A percentile compares a stretch with the other conserved stretches of the same genome.
These are phyloP conservation scores for Ambrosiella xylebori DNA, from an alignment of 2,329 filamentous ascomycete genomes.

Conservation along the genomic window DNA sequence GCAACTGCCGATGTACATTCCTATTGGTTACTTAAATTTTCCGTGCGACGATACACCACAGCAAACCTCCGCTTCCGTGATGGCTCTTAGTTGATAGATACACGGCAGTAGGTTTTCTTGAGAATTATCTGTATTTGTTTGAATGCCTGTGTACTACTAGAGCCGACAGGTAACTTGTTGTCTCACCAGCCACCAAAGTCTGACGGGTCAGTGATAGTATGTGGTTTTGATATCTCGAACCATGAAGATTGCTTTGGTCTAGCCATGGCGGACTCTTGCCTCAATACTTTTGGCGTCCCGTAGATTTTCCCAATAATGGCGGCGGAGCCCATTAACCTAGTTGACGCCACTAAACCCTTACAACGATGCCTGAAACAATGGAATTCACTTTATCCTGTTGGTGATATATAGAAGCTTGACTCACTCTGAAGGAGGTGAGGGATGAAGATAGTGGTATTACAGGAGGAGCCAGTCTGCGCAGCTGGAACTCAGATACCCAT, in stretches of 20 bases:
- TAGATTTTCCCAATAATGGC: no score
- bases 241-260: no score
- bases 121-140: not conserved
- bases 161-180: no score
- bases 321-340: no score
- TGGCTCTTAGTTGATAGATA: not conserved
- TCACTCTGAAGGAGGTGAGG: not conserved
- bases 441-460: no score
- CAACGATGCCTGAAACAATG: not conserved
- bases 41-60: not conserved
- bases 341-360: not conserved
- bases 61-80: not conserved
- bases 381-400: not conserved
- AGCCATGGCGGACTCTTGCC: no score
- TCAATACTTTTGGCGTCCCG: no score
- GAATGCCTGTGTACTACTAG: no score
- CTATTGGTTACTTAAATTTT: not conserved
- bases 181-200: not conserved
- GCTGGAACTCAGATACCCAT: not conserved
- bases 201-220: not conserved
- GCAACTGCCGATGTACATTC: not conserved
- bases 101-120: not conserved
- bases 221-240: not conserved
- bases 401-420: not conserved
- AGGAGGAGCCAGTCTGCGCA: not conserved